Evolutionary conservation across 208 protist genomes (phyloP), one percentile per base, ranked within the genome.

Genomic region (Lotmaria passim): DNA sequence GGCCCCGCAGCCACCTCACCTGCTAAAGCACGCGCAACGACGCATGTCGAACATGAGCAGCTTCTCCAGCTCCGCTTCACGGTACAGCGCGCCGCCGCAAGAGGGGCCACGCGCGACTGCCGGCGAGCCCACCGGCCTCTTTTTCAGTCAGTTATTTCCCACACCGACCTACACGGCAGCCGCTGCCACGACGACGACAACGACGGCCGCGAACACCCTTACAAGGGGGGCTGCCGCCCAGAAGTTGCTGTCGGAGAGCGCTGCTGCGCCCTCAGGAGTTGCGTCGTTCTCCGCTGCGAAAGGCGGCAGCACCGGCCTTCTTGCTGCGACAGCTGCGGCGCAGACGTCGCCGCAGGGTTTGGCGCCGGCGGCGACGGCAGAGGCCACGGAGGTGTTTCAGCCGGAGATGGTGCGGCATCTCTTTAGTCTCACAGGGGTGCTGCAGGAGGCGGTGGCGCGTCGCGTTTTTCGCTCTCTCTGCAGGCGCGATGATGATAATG

Each of bases 401-500:
- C 50, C 58, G 3, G 60, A 57, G 14, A 55, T 85, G 43, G 66
- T 85, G 33, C 31, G 55, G 14, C 51, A 82, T 0, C 67, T 89
- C 7, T 79, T 86, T 43, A 77, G 69, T 14, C 68, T 79, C n/a
- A 41, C 56, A 17, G 83, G 83, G 6, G 69, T 73, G 0, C 65
- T 89, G 21, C 66, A 79, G 58, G 80, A 86, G 33, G 50, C 50
- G 15, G 56, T 73, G 33, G 83, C 79, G 47, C 63, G 74, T 7
- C 47, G 50, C 5, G 19, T 89, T 28, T 89, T 89, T 52, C 46
- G 30, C 21, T 52, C 72, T 10, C 55, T 89, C 17, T 39, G 39
- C 39, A 44, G 17, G 7, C 34, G 52, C 0, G 38, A 43, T n/a
- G n/a, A n/a, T n/a, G n/a, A n/a, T n/a, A n/a, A n/a, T n/a, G n/a